phyloP scores from a whole-genome alignment of 371 early-diverging fungal species.

The Chytridium lagenaria region DNA sequence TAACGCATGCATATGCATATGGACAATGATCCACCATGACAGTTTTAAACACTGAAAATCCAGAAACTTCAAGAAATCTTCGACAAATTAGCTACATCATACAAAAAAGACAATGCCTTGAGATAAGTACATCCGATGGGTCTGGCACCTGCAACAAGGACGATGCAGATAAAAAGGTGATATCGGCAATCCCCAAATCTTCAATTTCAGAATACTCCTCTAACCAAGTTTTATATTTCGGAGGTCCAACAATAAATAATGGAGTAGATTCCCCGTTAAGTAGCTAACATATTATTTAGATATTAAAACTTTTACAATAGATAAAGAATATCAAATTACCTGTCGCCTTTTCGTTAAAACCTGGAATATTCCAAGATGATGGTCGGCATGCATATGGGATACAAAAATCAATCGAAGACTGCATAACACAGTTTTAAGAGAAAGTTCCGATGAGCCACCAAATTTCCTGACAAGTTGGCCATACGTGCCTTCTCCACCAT shows the following conservation, averaged over 20 bases:
- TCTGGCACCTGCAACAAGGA: not conserved
- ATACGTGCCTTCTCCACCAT: constrained; percentile 98
- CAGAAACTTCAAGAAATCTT: not conserved
- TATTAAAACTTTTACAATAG: not conserved
- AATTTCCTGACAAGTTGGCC: constrained; percentile 89
- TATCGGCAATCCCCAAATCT: constrained; percentile 59
- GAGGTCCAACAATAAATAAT: constrained; percentile 71
- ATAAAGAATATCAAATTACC: constrained; percentile 20
- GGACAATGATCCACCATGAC: constrained; percentile 37
- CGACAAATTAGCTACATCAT: not conserved
- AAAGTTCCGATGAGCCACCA: constrained; percentile 51
- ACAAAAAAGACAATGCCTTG: not conserved
- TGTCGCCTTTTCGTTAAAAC: constrained; percentile 59
- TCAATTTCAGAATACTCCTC: constrained; percentile 73
- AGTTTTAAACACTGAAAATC: constrained; percentile 11
- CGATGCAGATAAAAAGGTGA: constrained; percentile 45
- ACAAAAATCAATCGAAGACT: constrained; percentile 82
- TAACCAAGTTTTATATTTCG: constrained; percentile 66
- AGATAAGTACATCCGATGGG: not conserved
- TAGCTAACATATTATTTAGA: not conserved
- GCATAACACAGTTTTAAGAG: constrained; percentile 50
- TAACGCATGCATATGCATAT: constrained; percentile 35
- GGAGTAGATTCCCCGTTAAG: constrained; percentile 23
- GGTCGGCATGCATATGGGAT: constrained; percentile 99
- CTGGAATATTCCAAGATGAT: constrained; percentile 90